Percentiles rank a stretch among this genome's conserved stretches.
These are phyloP conservation scores for Cryptomeria japonica DNA, from an alignment of 75 land plant genomes.

Conservation along the genomic window DNA sequence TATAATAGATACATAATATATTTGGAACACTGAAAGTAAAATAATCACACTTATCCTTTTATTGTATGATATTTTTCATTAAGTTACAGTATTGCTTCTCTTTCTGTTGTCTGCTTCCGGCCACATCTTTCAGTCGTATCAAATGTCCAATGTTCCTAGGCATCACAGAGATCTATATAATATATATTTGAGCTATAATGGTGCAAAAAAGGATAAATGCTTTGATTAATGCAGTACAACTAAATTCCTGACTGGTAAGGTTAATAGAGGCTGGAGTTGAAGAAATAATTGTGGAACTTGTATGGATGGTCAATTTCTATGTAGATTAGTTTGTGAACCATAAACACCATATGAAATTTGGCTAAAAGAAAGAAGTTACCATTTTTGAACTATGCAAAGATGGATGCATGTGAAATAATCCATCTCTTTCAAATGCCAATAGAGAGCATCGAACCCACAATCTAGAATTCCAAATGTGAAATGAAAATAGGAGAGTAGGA, in stretches of 20 bases:
- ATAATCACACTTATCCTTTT: not conserved
- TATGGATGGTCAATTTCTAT: not conserved
- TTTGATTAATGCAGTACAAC: not conserved
- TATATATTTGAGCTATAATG: not conserved
- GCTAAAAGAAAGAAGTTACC: not conserved
- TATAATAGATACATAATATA: no score
- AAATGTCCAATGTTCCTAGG: not conserved
- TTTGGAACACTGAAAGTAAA: not conserved
- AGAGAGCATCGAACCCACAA: not conserved
- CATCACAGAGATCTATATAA: not conserved
- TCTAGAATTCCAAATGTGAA: not conserved
- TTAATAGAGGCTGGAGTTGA: not conserved
- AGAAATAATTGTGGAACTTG: not conserved
- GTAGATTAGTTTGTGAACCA: not conserved
- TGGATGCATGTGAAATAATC: not conserved
- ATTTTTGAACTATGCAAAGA: not conserved
- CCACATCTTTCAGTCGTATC: not conserved
- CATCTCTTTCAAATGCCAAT: not conserved
- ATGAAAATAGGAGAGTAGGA: not conserved
- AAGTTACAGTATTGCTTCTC: not conserved
- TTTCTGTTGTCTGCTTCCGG: not conserved
- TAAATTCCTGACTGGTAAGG: not conserved
- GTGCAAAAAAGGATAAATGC: not conserved
- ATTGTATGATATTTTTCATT: not conserved
- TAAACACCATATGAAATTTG: not conserved